phyloP scores from a whole-genome alignment of 2,329 filamentous ascomycete genomes.

The Arthrobotrys iridis region DNA sequence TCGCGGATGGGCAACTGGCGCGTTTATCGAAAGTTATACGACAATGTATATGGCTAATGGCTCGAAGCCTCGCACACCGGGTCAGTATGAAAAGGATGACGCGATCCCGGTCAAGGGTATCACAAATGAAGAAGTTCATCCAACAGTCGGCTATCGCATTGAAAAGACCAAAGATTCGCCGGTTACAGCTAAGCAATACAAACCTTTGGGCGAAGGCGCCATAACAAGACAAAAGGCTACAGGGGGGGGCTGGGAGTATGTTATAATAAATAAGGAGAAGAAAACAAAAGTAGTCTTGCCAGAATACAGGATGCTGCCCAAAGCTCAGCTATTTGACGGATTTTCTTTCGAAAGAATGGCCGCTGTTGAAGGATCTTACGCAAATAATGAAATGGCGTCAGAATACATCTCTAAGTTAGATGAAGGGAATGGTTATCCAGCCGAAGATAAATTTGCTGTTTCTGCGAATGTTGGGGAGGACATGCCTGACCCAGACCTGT shows the following conservation, averaged over 20 bases:
- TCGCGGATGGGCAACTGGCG: slow-evolving; percentile 10
- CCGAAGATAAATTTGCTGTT: background rate
- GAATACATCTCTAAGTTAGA: background rate
- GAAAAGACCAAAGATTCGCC: too few species aligned
- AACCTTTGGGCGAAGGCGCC: background rate
- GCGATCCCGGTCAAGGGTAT: background rate
- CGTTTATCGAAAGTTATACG: slow-evolving; percentile 7
- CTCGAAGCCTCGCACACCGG: background rate
- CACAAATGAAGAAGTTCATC: slow-evolving; percentile 24
- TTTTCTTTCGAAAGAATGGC: background rate
- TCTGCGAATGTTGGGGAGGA: background rate
- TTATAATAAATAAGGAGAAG: background rate
- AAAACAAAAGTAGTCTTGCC: background rate
- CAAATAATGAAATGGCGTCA: background rate
- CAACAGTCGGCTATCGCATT: slow-evolving; percentile 13
- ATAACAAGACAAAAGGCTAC: background rate
- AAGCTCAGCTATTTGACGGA: background rate
- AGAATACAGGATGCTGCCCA: background rate
- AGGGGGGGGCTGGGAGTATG: background rate
- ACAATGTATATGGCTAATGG: background rate
- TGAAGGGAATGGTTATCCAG: background rate
- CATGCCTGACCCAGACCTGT: background rate
- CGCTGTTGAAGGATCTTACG: background rate
- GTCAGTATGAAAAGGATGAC: background rate
- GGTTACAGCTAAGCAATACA: too few species aligned